Conservation (phyloP, 2,329 filamentous ascomycete genomes). For the Coleophoma crateriformis region DNA sequence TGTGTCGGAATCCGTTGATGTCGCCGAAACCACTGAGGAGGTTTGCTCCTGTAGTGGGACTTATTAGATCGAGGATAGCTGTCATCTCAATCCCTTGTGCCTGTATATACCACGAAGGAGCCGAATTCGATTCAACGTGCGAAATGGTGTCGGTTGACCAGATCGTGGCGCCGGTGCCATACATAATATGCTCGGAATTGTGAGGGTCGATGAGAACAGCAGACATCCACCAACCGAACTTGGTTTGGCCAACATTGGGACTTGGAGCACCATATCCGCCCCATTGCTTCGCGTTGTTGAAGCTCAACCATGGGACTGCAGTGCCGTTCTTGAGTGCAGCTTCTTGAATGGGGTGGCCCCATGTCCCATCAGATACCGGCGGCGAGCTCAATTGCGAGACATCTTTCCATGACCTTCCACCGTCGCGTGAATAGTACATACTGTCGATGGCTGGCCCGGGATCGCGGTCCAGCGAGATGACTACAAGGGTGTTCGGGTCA, state of each 20-base stretch:
- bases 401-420: slow-evolving; percentile 9
- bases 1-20: slow-evolving; percentile 5
- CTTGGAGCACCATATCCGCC: slow-evolving; percentile 10
- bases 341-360: slow-evolving; percentile 8
- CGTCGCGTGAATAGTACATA: slow-evolving; percentile 9
- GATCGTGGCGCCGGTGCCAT: slow-evolving; percentile 47
- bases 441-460: slow-evolving; percentile 11
- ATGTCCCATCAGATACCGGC: slow-evolving; percentile 4
- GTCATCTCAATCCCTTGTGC: slow-evolving; percentile 13
- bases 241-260: slow-evolving; percentile 5
- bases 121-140: slow-evolving; percentile 5
- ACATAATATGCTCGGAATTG: slow-evolving; percentile 53
- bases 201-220: slow-evolving; percentile 48
- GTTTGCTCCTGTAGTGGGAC: slow-evolving; percentile 6
- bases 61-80: slow-evolving; percentile 9
- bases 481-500: slow-evolving; percentile 10
- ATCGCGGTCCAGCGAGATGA: slow-evolving; percentile 10
- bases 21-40: slow-evolving; percentile 11
- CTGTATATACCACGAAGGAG: slow-evolving; percentile 8
- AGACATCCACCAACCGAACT: slow-evolving; percentile 55
- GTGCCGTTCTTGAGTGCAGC: slow-evolving; percentile 7
- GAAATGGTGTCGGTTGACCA: slow-evolving; percentile 33
- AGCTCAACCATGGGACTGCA: slow-evolving; percentile 11
- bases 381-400: slow-evolving; percentile 8
- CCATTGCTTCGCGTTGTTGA: slow-evolving; percentile 8